A percentile compares a stretch with the other conserved stretches of the same genome.
Conservation (phyloP, 1,139 yeast genomes). For the Saccharomyces hybrid region DNA sequence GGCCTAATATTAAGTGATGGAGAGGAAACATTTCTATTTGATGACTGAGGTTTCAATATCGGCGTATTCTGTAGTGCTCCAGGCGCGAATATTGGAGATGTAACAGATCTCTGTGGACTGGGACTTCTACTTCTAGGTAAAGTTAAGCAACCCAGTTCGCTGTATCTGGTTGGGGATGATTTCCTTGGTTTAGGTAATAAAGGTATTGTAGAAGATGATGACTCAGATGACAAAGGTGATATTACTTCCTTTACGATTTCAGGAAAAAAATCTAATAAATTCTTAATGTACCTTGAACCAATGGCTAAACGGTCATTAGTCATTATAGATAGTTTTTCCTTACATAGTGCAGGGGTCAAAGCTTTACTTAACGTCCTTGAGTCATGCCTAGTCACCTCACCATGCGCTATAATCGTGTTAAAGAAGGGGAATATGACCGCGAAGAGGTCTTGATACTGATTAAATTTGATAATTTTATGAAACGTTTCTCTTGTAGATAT, state of each 20-base stretch:
- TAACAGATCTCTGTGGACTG: conserved; percentile 5
- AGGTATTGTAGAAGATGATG: conserved; percentile 12
- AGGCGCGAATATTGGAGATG: neutral
- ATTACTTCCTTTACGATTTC: conserved; percentile 12
- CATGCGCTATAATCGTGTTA: conserved; percentile 32
- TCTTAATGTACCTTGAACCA: conserved; percentile 44
- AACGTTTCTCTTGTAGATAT: conserved; percentile 37
- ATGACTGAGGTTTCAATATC: neutral
- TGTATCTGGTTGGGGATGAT: conserved; percentile 19
- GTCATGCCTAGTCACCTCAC: conserved; percentile 40
- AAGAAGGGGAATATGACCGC: conserved; percentile 40
- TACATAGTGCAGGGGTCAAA: conserved; percentile 46
- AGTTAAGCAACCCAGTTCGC: conserved; percentile 3
- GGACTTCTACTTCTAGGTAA: conserved; percentile 7
- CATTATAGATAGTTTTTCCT: conserved; percentile 40
- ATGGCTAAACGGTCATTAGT: conserved; percentile 43
- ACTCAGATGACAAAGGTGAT: neutral
- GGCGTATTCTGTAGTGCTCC: neutral
- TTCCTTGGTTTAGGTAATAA: conserved; percentile 26
- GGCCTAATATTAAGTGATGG: conserved; percentile 6
- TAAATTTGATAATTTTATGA: conserved; percentile 30
- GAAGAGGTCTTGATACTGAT: conserved; percentile 30
- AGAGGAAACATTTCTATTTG: neutral
- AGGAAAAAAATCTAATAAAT: conserved; percentile 43
- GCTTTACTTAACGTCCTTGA: conserved; percentile 42